Evolutionary conservation across 352 stramenopile species (phyloP).

Genomic region (Elongisporangium undulatum): DNA sequence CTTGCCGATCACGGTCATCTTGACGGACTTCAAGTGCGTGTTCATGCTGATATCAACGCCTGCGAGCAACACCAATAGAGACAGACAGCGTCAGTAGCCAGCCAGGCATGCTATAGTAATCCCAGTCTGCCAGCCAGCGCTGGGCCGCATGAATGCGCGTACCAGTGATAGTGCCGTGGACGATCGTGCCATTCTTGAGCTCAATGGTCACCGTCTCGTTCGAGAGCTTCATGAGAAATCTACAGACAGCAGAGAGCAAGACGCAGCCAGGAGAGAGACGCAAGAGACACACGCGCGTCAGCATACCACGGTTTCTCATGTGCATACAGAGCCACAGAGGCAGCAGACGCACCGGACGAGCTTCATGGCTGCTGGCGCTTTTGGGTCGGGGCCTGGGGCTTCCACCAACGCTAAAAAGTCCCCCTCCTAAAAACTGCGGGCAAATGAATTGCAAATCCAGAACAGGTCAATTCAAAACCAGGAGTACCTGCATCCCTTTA

Average conservation of each 20-base stretch:
- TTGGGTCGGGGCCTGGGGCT: background rate
- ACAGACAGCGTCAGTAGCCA: background rate
- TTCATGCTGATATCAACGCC: conserved; percentile 99
- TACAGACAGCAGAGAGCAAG: conserved; percentile 15
- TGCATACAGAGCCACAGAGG: background rate
- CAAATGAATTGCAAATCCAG: background rate
- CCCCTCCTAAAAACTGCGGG: background rate
- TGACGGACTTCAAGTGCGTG: conserved; percentile 36
- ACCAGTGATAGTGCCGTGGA: conserved; percentile 97
- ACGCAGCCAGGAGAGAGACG: background rate
- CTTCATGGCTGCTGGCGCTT: conserved; percentile 24
- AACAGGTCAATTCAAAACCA: background rate
- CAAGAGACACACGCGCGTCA: background rate
- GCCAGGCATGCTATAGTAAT: conserved; percentile 1
- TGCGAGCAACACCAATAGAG: conserved; percentile 15
- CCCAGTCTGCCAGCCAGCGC: background rate
- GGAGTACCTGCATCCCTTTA: background rate
- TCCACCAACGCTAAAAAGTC: background rate
- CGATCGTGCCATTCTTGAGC: conserved; percentile 99
- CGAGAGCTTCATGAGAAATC: conserved; percentile 98
- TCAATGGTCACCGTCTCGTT: conserved; percentile 99
- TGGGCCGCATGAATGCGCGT: conserved; percentile 1
- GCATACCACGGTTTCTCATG: background rate
- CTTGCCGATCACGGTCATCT: too few species aligned
- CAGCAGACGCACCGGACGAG: conserved; percentile 28